Evolutionary conservation across 768 basidiomycete species (phyloP).

Genomic region (Hydnomerulius pinastri): DNA sequence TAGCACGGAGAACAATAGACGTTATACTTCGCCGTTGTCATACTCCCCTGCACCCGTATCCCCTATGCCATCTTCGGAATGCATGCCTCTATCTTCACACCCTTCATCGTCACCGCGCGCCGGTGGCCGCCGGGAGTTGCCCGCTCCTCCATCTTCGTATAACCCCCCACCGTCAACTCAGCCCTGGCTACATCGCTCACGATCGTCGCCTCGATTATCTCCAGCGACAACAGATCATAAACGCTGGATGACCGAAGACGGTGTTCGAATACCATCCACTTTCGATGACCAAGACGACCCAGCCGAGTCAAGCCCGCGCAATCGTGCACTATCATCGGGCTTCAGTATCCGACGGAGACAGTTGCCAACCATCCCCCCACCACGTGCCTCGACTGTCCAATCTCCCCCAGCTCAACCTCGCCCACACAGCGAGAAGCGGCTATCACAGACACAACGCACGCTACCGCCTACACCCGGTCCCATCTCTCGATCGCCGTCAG

Average conservation of each 20-base stretch:
- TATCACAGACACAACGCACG: slow-evolving; percentile 36
- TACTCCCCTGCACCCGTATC: slow-evolving; percentile 28
- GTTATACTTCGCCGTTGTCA: slow-evolving; percentile 15
- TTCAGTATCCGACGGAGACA: slow-evolving; percentile 26
- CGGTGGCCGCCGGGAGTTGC: slow-evolving; percentile 25
- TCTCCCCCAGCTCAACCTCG: slow-evolving; percentile 16
- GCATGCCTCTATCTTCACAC: slow-evolving; percentile 22
- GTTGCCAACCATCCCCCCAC: slow-evolving; percentile 34
- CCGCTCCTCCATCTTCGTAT: slow-evolving; percentile 32
- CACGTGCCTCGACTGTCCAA: slow-evolving; percentile 16
- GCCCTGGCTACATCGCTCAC: slow-evolving; percentile 34
- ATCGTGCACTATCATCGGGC: slow-evolving; percentile 21
- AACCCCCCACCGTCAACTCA: slow-evolving; percentile 32
- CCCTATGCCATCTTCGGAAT: slow-evolving; percentile 33
- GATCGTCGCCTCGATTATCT: slow-evolving; percentile 39
- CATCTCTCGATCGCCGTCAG: slow-evolving; percentile 17
- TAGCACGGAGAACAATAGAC: slow-evolving; percentile 6
- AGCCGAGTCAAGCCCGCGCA: slow-evolving; percentile 8
- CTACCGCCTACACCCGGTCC: slow-evolving; percentile 43
- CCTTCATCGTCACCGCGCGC: slow-evolving; percentile 19
- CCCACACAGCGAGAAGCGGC: slow-evolving; percentile 17
- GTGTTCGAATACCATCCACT: slow-evolving; percentile 12
- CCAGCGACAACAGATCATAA: slow-evolving; percentile 7
- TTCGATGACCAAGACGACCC: slow-evolving; percentile 22
- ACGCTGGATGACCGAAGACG: slow-evolving; percentile 5